Conservation (phyloP, 495 filamentous ascomycete species). For the Aspergillus mulundensis region DNA sequence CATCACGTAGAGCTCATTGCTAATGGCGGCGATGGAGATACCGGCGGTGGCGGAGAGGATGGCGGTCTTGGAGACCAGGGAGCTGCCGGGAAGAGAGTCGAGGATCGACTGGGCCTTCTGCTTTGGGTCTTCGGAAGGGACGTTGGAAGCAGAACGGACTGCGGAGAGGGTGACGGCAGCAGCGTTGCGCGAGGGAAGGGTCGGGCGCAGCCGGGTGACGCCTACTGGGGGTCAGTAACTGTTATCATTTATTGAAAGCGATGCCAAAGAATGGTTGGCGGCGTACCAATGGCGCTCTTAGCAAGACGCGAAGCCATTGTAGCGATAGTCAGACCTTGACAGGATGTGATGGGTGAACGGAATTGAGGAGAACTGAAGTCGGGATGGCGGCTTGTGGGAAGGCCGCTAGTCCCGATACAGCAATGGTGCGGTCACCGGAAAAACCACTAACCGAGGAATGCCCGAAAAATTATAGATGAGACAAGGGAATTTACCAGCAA, state of each 20-base stretch:
- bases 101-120: conserved; percentile 94
- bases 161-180: conserved; percentile 68
- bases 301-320: conserved; percentile 95
- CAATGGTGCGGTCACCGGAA: conserved; percentile 54
- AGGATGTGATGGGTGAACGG: conserved; percentile 40
- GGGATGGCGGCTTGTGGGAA: conserved; percentile 78
- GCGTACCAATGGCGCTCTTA: conserved; percentile 87
- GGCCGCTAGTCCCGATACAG: conserved; percentile 70
- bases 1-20: conserved; percentile 98
- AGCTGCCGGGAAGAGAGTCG: conserved; percentile 80
- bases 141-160: conserved; percentile 66
- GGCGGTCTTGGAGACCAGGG: conserved; percentile 88
- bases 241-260: conserved; percentile 7
- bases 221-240: conserved; percentile 51
- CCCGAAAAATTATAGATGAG: conserved; percentile 29
- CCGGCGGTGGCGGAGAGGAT: conserved; percentile 90
- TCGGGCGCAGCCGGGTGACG: conserved; percentile 83
- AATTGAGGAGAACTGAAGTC: conserved; percentile 46
- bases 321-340: conserved; percentile 37
- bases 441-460: conserved; percentile 34
- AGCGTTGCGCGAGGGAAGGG: conserved; percentile 61
- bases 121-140: conserved; percentile 79
- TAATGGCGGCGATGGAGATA: conserved; percentile 88
- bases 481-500: conserved; percentile 19
- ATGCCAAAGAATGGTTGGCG: background rate